These are phyloP conservation scores for Smallanthus sonchifolius DNA, from an alignment of 129 eudicot genomes.

Conservation along the genomic window DNA sequence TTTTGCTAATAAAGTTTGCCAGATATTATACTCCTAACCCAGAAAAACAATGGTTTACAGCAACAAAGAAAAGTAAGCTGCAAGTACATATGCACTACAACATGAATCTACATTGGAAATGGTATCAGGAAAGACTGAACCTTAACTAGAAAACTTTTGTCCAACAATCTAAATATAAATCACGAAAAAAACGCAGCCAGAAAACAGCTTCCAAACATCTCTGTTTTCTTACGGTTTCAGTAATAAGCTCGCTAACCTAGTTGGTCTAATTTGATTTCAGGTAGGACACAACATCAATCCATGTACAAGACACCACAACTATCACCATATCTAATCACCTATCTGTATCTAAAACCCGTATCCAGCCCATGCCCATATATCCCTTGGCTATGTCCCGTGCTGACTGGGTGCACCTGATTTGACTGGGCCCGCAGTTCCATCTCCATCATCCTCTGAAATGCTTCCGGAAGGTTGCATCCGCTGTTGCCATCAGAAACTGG, in stretches of 20 bases:
- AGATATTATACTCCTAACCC: too few relatives aligned
- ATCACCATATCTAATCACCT: slow-evolving; percentile 10
- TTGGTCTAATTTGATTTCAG: slow-evolving; percentile 1
- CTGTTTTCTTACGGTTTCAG: slow-evolving; percentile 28
- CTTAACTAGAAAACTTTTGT: slow-evolving; percentile 10
- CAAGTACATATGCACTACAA: slow-evolving; percentile 7
- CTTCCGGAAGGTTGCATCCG: slow-evolving; percentile 47
- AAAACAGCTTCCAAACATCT: neutral
- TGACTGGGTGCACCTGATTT: slow-evolving; percentile 40
- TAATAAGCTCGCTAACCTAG: neutral
- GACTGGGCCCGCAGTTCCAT: slow-evolving; percentile 60
- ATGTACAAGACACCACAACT: slow-evolving; percentile 8
- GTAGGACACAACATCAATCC: slow-evolving; percentile 8
- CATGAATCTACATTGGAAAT: slow-evolving; percentile 17
- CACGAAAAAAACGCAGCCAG: neutral
- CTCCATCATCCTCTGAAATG: slow-evolving; percentile 66
- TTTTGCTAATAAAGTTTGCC: too few relatives aligned
- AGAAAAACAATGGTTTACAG: too few relatives aligned
- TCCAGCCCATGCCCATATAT: slow-evolving; percentile 51
- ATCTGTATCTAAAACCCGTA: slow-evolving; percentile 55
- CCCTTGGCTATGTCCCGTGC: slow-evolving; percentile 33
- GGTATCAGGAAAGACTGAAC: neutral
- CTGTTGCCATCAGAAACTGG: slow-evolving; percentile 41
- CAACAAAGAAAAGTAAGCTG: neutral
- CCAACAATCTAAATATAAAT: slow-evolving; percentile 12